Base-by-base conservation (phyloP, 352 stramenopile genomes). In the Globisporangium camurandrum region DNA sequence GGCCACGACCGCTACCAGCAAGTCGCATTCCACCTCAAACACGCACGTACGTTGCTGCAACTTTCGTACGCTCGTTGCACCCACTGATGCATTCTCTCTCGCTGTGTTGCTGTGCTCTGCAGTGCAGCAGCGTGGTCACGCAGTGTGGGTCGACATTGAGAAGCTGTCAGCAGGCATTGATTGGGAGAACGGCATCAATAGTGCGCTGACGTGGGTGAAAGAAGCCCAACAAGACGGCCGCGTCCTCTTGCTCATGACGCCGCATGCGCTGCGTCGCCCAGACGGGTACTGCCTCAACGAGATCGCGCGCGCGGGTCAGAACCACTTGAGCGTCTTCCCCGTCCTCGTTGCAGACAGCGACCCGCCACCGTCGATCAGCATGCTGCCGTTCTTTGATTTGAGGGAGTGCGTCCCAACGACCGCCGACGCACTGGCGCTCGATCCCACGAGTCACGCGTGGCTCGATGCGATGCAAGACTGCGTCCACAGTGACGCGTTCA, bases 251-350 rank as follows among this genome's bases (percentile, higher is more conserved):
- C 56, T 89, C 56, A 89, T 89, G 78, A 89, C 78, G 34, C 78
- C 78, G 23, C 78, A 89, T 50, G 78, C 78, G 7, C 64, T 89
- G 42, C 73, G 78, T 12, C 64, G 78, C 2, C 78, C 78, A 0
- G 75, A 89, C 53, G 78, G 78, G 23, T 89, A 88, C 55, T 89
- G 78, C 31, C 69, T 89, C 49, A 89, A 89, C 54, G 78, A 89
- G 60, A 79, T 89, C 17, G 73, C 78, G 9, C 71, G 75, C 33
- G 78, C 78, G 11, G 70, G 72, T 20, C 66, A 71, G 17, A 63
- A 83, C 30, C 64, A 68, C 12, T 64, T 89, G 9, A 75, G 64
- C 46, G 88, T 88, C 51, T 89, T 89, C 39, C 78, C 75, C 3
- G 75, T 84, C 11, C 57, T 89, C 46, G 67, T 89, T 36, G 71